Conservation (phyloP, 2,329 filamentous ascomycete genomes). For the Mycocentrospora acerina region DNA sequence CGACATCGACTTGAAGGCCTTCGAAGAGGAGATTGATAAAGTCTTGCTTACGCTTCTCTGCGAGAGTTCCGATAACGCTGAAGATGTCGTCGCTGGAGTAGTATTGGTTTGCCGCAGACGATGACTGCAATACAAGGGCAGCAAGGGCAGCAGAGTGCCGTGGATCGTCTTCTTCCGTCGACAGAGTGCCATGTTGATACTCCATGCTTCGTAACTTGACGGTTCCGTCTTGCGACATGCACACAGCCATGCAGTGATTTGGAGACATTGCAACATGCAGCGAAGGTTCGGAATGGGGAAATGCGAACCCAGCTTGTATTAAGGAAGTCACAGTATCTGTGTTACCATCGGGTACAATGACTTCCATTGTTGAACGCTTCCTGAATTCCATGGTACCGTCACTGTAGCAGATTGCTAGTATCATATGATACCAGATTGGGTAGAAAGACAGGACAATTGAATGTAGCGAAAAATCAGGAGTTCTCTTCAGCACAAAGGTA, state of each 20-base stretch:
- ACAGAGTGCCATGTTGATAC: slow-evolving; percentile 38
- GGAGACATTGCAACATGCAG: slow-evolving; percentile 51
- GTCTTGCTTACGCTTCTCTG: slow-evolving; percentile 28
- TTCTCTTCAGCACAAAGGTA: slow-evolving; percentile 51
- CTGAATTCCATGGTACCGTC: slow-evolving; percentile 82
- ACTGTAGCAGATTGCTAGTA: slow-evolving; percentile 71
- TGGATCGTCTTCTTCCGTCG: slow-evolving; percentile 30
- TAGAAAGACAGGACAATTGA: slow-evolving; percentile 72
- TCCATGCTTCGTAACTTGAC: slow-evolving; percentile 47
- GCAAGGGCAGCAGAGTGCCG: slow-evolving; percentile 43
- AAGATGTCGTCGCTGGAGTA: slow-evolving; percentile 54
- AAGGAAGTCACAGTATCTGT: slow-evolving; percentile 67
- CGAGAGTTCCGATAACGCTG: slow-evolving; percentile 38
- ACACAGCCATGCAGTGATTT: slow-evolving; percentile 50
- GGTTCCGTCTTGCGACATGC: slow-evolving; percentile 46
- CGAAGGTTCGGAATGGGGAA: slow-evolving; percentile 63
- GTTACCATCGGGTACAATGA: slow-evolving; percentile 66
- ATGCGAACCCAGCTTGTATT: slow-evolving; percentile 76
- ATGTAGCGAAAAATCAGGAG: slow-evolving; percentile 67
- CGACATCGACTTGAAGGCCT: slow-evolving; percentile 57
- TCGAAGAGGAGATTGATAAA: slow-evolving; percentile 68
- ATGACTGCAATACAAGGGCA: slow-evolving; percentile 45
- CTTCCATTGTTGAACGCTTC: slow-evolving; percentile 71
- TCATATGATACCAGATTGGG: slow-evolving; percentile 68
- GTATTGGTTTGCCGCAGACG: slow-evolving; percentile 47